phyloP scores from a whole-genome alignment of 208 protist genomes.

The Naegleria lovaniensis region DNA sequence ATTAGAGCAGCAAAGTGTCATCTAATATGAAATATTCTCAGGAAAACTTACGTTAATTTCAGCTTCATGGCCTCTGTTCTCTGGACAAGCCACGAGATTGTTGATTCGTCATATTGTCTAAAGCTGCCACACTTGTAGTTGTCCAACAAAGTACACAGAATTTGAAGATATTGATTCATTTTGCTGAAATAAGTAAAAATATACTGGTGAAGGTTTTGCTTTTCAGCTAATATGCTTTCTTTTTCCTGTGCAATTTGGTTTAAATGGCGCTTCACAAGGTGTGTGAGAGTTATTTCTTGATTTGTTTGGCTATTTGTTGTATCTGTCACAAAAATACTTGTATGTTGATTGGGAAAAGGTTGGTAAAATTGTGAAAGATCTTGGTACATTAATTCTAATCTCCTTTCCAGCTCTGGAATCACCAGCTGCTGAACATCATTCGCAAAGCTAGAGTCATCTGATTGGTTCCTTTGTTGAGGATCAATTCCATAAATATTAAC shows the following conservation, averaged over 20 bases:
- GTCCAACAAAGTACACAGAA: neutral
- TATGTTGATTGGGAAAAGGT: neutral
- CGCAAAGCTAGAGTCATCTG: neutral
- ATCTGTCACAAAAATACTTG: neutral
- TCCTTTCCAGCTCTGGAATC: neutral
- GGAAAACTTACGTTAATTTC: neutral
- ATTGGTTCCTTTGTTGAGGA: neutral
- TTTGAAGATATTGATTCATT: neutral
- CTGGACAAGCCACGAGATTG: neutral
- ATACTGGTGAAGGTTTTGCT: neutral
- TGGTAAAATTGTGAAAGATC: neutral
- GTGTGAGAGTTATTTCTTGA: neutral
- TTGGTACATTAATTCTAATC: neutral
- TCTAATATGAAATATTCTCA: neutral
- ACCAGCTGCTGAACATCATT: neutral
- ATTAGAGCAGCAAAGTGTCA: neutral
- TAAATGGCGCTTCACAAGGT: neutral
- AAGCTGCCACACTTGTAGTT: neutral
- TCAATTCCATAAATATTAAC: neutral
- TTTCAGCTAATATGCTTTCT: neutral
- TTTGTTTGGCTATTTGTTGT: neutral
- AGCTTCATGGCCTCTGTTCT: neutral
- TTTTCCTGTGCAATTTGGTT: neutral
- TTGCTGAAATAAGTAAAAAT: neutral
- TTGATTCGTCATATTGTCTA: neutral